Evolutionary conservation across 768 basidiomycete genomes (phyloP).

Genomic region (Saitozyma sp.): DNA sequence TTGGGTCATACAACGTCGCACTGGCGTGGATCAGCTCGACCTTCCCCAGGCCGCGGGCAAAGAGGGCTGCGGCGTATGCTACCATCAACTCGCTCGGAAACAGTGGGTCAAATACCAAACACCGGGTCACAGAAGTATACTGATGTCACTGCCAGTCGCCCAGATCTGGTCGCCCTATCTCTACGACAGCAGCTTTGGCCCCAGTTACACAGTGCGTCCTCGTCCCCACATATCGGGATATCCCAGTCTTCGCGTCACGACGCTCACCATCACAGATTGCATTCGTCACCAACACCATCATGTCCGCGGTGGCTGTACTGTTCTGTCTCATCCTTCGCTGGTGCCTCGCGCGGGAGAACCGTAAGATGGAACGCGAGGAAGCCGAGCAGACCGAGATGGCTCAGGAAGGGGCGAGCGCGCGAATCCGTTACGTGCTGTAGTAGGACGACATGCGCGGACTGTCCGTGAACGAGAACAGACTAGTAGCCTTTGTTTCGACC

Average conservation of each 20-base stretch:
- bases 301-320: constrained; percentile 25
- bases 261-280: background rate
- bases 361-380: constrained; percentile 30
- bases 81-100: constrained; percentile 39
- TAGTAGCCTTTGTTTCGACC: no score
- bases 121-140: background rate
- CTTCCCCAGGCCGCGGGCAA: constrained; percentile 38
- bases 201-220: constrained; percentile 32
- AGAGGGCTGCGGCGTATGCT: constrained; percentile 38
- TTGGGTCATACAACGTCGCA: constrained; percentile 35
- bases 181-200: constrained; percentile 29
- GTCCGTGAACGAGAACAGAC: no score
- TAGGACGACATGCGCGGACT: no score
- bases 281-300: constrained; percentile 23
- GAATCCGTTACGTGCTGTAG: no score
- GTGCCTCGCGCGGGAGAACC: constrained; percentile 30
- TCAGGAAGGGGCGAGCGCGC: no score
- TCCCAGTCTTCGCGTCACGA: no score
- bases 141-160: constrained; percentile 17
- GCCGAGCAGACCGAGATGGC: background rate
- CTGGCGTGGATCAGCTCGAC: constrained; percentile 37
- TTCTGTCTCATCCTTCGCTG: constrained; percentile 27
- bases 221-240: no score
- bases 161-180: constrained; percentile 43
- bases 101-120: constrained; percentile 8